phyloP scores from a whole-genome alignment of 495 filamentous ascomycete species.

The Talaromyces thailandensis region DNA sequence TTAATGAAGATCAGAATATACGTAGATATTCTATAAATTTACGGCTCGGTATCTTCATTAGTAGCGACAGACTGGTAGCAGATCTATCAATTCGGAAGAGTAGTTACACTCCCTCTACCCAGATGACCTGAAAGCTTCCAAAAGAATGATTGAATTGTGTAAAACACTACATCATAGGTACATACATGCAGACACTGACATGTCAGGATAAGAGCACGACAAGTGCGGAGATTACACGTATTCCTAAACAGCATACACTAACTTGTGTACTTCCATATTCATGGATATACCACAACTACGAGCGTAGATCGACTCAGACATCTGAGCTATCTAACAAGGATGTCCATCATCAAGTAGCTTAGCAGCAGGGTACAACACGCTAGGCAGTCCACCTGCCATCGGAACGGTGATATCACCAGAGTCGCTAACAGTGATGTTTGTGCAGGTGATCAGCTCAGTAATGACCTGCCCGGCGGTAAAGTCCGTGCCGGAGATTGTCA shows the following conservation, averaged over 20 bases:
- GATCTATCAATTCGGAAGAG: too few species aligned
- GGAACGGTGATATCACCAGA: constrained; percentile 25
- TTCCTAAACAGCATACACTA: neutral
- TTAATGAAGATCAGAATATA: neutral
- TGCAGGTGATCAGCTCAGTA: constrained; percentile 39
- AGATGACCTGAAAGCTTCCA: neutral
- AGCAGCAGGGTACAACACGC: constrained; percentile 16
- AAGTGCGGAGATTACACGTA: neutral
- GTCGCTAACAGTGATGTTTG: constrained; percentile 23
- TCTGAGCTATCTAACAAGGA: neutral
- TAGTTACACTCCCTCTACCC: too few species aligned
- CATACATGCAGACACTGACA: neutral
- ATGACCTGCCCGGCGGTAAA: constrained; percentile 23
- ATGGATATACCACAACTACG: neutral
- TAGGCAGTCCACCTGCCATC: constrained; percentile 22
- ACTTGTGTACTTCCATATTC: neutral
- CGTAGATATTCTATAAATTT: neutral
- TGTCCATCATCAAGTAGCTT: neutral
- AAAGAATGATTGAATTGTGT: neutral
- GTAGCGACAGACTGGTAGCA: neutral
- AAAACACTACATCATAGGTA: neutral
- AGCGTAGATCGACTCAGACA: neutral
- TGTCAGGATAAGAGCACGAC: neutral
- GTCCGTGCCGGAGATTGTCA: constrained; percentile 35
- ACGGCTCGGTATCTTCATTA: neutral